Conservation (phyloP, 2,329 filamentous ascomycete species). For the Lachnellula cervina region DNA sequence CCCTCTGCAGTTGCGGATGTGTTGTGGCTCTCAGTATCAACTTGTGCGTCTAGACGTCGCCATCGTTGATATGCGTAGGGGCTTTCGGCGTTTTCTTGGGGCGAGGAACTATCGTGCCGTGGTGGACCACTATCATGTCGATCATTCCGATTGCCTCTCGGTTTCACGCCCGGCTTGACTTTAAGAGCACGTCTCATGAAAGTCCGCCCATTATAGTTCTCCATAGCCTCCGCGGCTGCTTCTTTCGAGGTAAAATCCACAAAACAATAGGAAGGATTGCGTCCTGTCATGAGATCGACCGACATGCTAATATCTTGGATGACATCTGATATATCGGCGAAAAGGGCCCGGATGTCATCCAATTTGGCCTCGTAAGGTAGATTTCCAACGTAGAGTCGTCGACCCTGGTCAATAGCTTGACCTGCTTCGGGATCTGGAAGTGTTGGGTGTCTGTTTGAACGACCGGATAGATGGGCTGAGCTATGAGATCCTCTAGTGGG, state of each 20-base stretch:
- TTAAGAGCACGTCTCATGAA: slow-evolving; percentile 57
- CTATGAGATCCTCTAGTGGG: slow-evolving; percentile 1
- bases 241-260: slow-evolving; percentile 58
- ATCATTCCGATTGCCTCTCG: slow-evolving; percentile 13
- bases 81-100: not conserved
- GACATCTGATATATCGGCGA: slow-evolving; percentile 36
- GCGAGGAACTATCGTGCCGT: not conserved
- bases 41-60: slow-evolving; percentile 15
- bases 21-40: slow-evolving; percentile 13
- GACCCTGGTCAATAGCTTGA: slow-evolving; percentile 23
- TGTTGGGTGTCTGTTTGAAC: not conserved
- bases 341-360: slow-evolving; percentile 45
- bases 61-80: slow-evolving; percentile 21
- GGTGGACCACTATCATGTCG: not conserved
- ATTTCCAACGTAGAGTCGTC: slow-evolving; percentile 49
- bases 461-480: not conserved
- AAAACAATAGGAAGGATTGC: slow-evolving; percentile 73
- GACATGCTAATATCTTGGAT: slow-evolving; percentile 61
- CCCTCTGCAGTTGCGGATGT: slow-evolving; percentile 29
- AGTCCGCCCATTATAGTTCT: slow-evolving; percentile 47
- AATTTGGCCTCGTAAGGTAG: slow-evolving; percentile 49
- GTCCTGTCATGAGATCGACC: slow-evolving; percentile 60
- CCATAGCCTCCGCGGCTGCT: slow-evolving; percentile 53
- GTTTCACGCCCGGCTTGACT: slow-evolving; percentile 55
- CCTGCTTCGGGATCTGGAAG: slow-evolving; percentile 5